Percentiles rank a stretch among this genome's conserved stretches.
phyloP scores from a whole-genome alignment of 2,329 filamentous ascomycete species.

The Fusarium algeriense region DNA sequence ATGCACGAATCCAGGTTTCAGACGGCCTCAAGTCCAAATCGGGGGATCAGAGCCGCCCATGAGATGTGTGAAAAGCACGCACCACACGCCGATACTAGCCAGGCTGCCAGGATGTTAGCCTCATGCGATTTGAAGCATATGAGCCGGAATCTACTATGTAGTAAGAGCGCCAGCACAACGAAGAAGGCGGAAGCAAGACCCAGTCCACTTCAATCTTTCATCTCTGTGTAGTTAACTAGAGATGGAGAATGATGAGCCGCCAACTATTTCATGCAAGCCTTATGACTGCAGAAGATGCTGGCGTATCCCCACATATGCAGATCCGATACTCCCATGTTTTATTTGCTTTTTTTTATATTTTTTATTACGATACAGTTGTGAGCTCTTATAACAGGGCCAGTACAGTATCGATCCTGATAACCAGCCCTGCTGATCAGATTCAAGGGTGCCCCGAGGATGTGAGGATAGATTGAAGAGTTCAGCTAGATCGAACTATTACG shows the following conservation, averaged over 20 bases:
- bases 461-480: slow-evolving; percentile 9
- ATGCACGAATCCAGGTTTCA: slow-evolving; percentile 30
- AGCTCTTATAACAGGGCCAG: neutral
- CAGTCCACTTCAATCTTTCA: slow-evolving; percentile 14
- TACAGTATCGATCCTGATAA: slow-evolving; percentile 1
- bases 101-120: slow-evolving; percentile 34
- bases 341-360: slow-evolving; percentile 4
- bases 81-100: slow-evolving; percentile 38
- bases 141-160: neutral
- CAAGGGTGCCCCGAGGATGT: neutral
- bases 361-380: slow-evolving; percentile 3
- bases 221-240: slow-evolving; percentile 15
- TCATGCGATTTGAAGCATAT: slow-evolving; percentile 23
- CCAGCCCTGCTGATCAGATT: neutral
- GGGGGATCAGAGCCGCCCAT: slow-evolving; percentile 38
- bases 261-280: slow-evolving; percentile 27
- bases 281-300: slow-evolving; percentile 25
- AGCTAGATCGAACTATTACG: slow-evolving; percentile 7
- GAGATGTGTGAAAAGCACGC: slow-evolving; percentile 35
- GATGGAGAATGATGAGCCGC: slow-evolving; percentile 18
- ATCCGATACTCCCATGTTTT: slow-evolving; percentile 24
- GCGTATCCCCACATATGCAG: slow-evolving; percentile 40
- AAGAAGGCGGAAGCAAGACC: neutral
- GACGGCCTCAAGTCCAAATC: slow-evolving; percentile 42
- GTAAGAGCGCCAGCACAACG: slow-evolving; percentile 6